Evolutionary conservation across 1,284 basidiomycete genomes (phyloP), one percentile per base, ranked within the genome.

Genomic region (Marasmius fiardii): DNA sequence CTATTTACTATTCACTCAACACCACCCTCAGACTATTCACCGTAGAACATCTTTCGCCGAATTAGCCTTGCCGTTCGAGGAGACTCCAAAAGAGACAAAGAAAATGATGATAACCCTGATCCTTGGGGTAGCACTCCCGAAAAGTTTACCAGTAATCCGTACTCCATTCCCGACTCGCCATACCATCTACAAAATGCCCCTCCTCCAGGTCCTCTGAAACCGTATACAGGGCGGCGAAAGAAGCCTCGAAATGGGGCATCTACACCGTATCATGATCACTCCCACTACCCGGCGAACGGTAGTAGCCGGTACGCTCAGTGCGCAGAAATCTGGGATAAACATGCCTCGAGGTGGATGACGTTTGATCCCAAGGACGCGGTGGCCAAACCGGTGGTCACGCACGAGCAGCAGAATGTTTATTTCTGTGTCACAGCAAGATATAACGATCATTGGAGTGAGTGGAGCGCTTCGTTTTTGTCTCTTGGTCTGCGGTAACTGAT

Each of bases 391-490:
- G 26, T 18, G 14, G 20, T 18, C n/a, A 31, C 10, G 12, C 24
- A 33, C 6, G 26, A 49, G 4, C 24, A 49, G 12, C 18, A n/a
- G n/a, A n/a, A n/a, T 33, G n/a, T 20, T 6, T 49, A 49, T 31
- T 49, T 49, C 20, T 49, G 47, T 33, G 47, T 49, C 18, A 49
- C 47, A 11, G 31, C 24, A 26, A 49, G 47, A 16, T 49, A 31
- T 14, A 12, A 5, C 8, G 47, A 49, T 33, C 24, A 26, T 14
- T 33, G 24, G 47, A 49, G 47, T 49, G 31, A 49, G 47, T 33
- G 28, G 10, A 14, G 6, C 7, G 3, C 1, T 45, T 24, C 6
- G 4, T 7, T 31, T 16, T 16, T n/a, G 24, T 31, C 1, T 26
- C 20, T 26, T 47, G 12, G 18, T 47, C n/a, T n/a, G n/a, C n/a